Base-by-base conservation (phyloP, 2,329 filamentous ascomycete genomes). In the Trichoderma semiorbis region DNA sequence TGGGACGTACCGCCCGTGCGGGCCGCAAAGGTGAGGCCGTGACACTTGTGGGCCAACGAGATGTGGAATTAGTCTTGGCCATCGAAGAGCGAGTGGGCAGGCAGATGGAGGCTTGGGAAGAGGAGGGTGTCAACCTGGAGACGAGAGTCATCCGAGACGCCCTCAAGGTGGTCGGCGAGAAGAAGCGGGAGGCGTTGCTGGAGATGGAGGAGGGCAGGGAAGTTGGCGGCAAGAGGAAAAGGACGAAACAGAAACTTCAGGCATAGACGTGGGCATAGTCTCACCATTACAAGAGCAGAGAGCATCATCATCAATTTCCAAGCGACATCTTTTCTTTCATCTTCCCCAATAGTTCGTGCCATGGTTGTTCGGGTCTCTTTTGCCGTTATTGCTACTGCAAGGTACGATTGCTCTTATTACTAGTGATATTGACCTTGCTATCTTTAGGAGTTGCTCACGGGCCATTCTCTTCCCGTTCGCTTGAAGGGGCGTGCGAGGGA, bases 71-170 rank as follows among this genome's bases (percentile, higher is more conserved):
- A 8, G 89, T 98, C n/a, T 86, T 95, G 70, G 94, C 93, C 1
- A 98, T 98, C 77, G 96, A 99, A 84, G 85, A 87, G 71, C 88
- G 96, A 24, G 93, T 97, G 0, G 93, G 93, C 2, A 83, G 89
- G 78, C 82, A 93, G 81, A 93, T 99, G 92, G 90, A 89, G 60
- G 90, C 91, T 73, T 99, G 94, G 91, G 83, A 87, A 67, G 95
- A 98, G 81, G 94, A 97, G 77, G 93, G 93, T 1, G 96, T 99
- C 70, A 98, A 94, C 82, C 84, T 99, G n/a, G 95, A 98, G 85
- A 93, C 91, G 2, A 87, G 96, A 71, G 94, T 99, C 28, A 86
- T 97, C 62, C 88, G 92, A 69, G 95, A 97, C 74, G 90, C 91
- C 43, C 83, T 99, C 78, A 98, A 97, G 86, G 81, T 93, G 60